Evolutionary conservation across 1,284 basidiomycete species (phyloP).

Genomic region (Butyriboletus appendiculatus): DNA sequence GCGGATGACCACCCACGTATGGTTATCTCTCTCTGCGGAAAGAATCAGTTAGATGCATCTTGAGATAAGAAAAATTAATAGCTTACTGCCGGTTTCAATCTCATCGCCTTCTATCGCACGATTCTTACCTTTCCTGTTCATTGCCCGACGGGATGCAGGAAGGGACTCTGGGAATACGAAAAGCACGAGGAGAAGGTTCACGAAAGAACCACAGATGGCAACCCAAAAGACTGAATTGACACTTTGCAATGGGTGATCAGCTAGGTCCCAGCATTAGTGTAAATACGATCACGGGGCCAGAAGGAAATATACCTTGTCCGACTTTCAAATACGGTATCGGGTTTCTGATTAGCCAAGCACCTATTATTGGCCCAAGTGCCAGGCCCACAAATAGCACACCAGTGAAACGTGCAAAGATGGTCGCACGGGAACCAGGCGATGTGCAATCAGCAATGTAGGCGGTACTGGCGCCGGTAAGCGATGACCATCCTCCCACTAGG

Average conservation of each 20-base stretch:
- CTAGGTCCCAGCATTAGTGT: conserved; percentile 15
- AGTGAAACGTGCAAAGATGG: conserved; percentile 78
- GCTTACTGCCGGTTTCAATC: conserved; percentile 10
- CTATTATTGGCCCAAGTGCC: conserved; percentile 71
- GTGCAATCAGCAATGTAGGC: conserved; percentile 90
- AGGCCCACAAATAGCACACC: conserved; percentile 74
- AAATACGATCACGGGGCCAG: background rate
- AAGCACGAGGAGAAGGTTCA: conserved; percentile 53
- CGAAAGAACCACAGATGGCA: conserved; percentile 45
- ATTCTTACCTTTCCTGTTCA: conserved; percentile 37
- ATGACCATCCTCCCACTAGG: conserved; percentile 83
- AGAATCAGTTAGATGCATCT: background rate
- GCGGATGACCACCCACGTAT: conserved; percentile 15
- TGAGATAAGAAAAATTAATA: background rate
- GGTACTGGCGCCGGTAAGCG: conserved; percentile 74
- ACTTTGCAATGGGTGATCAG: conserved; percentile 29
- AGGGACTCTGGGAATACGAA: conserved; percentile 68
- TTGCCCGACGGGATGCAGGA: conserved; percentile 43
- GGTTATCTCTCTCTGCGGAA: conserved; percentile 6
- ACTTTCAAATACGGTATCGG: conserved; percentile 44
- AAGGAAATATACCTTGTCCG: conserved; percentile 22
- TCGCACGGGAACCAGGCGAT: conserved; percentile 78
- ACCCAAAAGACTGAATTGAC: conserved; percentile 64
- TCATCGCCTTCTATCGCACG: conserved; percentile 26
- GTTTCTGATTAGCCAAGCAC: conserved; percentile 66